Base-by-base conservation (phyloP, 805 yeast genomes). In the Spathaspora sp. region DNA sequence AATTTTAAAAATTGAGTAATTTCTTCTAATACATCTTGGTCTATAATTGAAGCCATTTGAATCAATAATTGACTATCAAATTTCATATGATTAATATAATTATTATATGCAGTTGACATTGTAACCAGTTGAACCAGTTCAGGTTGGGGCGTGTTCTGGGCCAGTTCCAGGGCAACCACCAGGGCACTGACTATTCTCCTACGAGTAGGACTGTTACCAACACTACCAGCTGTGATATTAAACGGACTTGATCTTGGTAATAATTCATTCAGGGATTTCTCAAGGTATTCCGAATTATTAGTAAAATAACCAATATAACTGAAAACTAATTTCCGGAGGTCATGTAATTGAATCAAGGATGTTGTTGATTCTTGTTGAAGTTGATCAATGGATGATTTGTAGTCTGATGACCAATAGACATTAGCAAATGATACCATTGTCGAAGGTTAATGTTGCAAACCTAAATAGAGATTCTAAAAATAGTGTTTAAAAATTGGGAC, bases 341-440 rank as follows among this genome's bases (percentile, higher is more conserved):
- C 78, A 53, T 75, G 78, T 14, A 73, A 60, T 58, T 74, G 79
- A 31, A 59, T 57, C 28, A 73, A 55, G 5, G 77, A 71, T 26
- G 63, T 58, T 10, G 55, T 51, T 43, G 69, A 63, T 55, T 72
- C 77, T 8, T 52, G 49, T 14, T 62, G 55, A 19, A 75, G 55
- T 42, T 54, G 57, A 35, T 66, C 69, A 17, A 74, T 66, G 5
- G 77, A 75, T 3, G 73, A 55, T 32, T 58, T 60, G 48, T 69
- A 72, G 60, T 75, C 79, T 1, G 77, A 56, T 2, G 77, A 67
- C 77, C 78, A 75, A 60, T 69, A 75, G 26, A 23, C 26, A 23
- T 23, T 23, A 6, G 26, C 26, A 23, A 23, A 23, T 23, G 26
- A 23, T 23, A 23, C 26, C 26, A 23, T 23, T 23, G 3, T 23